Evolutionary conservation across 257 asterid species (phyloP).

Genomic region (Striga asiatica): DNA sequence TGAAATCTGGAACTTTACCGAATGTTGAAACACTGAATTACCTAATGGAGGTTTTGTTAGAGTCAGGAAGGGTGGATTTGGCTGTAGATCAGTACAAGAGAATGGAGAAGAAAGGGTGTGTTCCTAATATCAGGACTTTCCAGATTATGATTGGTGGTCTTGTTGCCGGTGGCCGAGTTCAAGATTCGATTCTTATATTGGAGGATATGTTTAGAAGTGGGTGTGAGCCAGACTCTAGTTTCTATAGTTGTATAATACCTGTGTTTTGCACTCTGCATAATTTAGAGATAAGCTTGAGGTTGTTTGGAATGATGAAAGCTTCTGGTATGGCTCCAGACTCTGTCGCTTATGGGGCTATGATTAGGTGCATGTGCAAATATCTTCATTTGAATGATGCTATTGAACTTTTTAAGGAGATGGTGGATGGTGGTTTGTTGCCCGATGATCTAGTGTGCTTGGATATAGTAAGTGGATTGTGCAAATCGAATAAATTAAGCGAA

Average conservation of each 20-base stretch:
- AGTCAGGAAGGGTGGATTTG: constrained; percentile 46
- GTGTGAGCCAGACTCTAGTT: constrained; percentile 38
- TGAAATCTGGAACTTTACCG: constrained; percentile 60
- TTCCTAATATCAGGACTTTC: constrained; percentile 58
- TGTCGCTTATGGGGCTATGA: constrained; percentile 37
- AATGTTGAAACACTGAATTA: constrained; percentile 53
- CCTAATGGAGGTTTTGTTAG: constrained; percentile 62
- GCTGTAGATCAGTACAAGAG: constrained; percentile 62
- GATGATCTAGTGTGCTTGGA: constrained; percentile 28
- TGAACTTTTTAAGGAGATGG: constrained; percentile 44
- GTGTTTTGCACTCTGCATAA: constrained; percentile 37
- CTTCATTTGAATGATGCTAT: constrained; percentile 57
- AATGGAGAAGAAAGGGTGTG: constrained; percentile 64
- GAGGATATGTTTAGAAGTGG: constrained; percentile 43
- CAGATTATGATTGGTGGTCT: constrained; percentile 57
- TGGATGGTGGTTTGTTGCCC: constrained; percentile 29
- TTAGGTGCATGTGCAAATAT: constrained; percentile 48
- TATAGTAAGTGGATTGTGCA: constrained; percentile 43
- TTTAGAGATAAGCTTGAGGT: constrained; percentile 33
- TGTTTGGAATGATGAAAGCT: constrained; percentile 49
- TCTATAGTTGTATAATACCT: constrained; percentile 41
- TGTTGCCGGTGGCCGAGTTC: constrained; percentile 35
- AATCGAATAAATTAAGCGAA: constrained; percentile 30
- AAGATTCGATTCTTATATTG: constrained; percentile 41
- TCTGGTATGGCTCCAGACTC: constrained; percentile 32